Percentiles rank a stretch among this genome's conserved stretches.
These are phyloP conservation scores for Pogostemon cablin DNA, from an alignment of 257 asterid genomes.

Conservation along the genomic window DNA sequence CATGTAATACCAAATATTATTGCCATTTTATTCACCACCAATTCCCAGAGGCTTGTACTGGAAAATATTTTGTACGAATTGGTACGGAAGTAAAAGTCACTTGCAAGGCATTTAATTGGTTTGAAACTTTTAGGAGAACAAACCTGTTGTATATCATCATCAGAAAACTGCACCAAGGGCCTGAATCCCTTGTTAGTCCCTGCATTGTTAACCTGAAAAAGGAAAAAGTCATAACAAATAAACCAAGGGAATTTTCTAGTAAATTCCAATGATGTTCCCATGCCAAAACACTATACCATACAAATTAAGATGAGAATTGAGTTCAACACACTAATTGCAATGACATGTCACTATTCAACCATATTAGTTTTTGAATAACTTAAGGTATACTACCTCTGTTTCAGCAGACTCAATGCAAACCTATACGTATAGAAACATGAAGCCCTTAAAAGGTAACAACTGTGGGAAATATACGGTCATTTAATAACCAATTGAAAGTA, in stretches of 20 bases:
- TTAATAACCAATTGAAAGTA: slow-evolving; percentile 9
- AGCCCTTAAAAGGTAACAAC: neutral
- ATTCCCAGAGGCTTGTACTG: neutral
- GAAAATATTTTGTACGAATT: neutral
- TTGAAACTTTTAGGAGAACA: slow-evolving; percentile 19
- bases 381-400: no score
- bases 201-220: slow-evolving; percentile 85
- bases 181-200: slow-evolving; percentile 99
- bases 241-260: neutral
- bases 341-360: no score
- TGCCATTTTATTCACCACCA: neutral
- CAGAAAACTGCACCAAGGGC: slow-evolving; percentile 83
- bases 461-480: slow-evolving; percentile 1
- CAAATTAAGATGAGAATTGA: neutral
- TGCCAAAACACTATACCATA: neutral
- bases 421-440: neutral
- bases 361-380: no score
- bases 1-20: neutral
- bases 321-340: no score
- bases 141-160: slow-evolving; percentile 89
- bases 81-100: neutral
- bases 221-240: slow-evolving; percentile 14
- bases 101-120: neutral
- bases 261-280: neutral
- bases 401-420: neutral